Conservation (phyloP, 2,329 filamentous ascomycete species). For the Dactylonectria estremocensis region DNA sequence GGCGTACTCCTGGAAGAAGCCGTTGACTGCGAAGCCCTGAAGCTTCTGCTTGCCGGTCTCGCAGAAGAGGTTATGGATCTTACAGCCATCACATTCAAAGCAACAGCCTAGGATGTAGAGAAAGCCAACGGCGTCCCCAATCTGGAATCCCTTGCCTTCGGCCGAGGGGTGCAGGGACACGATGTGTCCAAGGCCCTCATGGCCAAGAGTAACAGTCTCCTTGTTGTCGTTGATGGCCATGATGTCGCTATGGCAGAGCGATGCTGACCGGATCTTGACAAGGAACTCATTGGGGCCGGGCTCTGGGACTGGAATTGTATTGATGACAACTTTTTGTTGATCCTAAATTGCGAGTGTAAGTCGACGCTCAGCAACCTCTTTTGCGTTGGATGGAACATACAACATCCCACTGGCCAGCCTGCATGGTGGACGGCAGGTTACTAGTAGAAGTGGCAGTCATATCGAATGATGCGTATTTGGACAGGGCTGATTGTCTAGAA, state of each 20-base stretch:
- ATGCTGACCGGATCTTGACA: slow-evolving; percentile 54
- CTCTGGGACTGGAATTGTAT: slow-evolving; percentile 60
- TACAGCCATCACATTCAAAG: slow-evolving; percentile 63
- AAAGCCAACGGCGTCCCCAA: slow-evolving; percentile 62
- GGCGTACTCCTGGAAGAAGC: slow-evolving; percentile 64
- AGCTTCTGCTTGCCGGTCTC: slow-evolving; percentile 55
- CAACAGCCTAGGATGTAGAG: slow-evolving; percentile 62
- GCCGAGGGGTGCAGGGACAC: slow-evolving; percentile 55
- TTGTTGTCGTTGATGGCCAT: slow-evolving; percentile 38
- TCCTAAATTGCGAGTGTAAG: slow-evolving; percentile 31
- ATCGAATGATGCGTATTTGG: not conserved
- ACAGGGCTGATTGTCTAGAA: not conserved
- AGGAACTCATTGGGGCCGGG: slow-evolving; percentile 59
- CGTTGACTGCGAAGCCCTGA: slow-evolving; percentile 60
- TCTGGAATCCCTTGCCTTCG: slow-evolving; percentile 56
- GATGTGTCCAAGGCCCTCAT: slow-evolving; percentile 63
- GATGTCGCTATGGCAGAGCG: slow-evolving; percentile 54
- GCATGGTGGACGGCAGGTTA: slow-evolving; percentile 24
- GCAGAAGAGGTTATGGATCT: slow-evolving; percentile 60
- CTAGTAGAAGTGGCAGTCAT: slow-evolving; percentile 14
- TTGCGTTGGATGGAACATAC: slow-evolving; percentile 3
- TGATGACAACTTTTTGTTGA: slow-evolving; percentile 52
- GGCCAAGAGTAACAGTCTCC: slow-evolving; percentile 53
- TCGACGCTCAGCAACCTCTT: not conserved
- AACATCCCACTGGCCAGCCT: slow-evolving; percentile 36